Evolutionary conservation across 805 yeast genomes (phyloP), one percentile per base, ranked within the genome.

Genomic region (Candida manassasensis): DNA sequence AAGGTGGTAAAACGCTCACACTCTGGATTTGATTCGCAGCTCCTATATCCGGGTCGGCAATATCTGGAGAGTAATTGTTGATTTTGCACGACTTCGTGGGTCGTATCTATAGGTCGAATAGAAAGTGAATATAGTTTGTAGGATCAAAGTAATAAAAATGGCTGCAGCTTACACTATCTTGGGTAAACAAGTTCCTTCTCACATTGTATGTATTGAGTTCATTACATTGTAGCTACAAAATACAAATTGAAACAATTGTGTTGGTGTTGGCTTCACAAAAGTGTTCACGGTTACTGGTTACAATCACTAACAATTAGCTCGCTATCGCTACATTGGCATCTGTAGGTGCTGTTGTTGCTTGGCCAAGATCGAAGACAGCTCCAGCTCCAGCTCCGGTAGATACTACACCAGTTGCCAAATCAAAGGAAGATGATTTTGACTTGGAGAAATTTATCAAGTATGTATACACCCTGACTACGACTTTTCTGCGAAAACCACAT

Each of bases 121-220:
- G n/a, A n/a, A n/a, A n/a, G n/a, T n/a, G n/a, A n/a, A n/a, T n/a
- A n/a, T n/a, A n/a, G n/a, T n/a, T n/a, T n/a, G n/a, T n/a, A n/a
- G n/a, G n/a, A n/a, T n/a, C n/a, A n/a, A n/a, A n/a, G n/a, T n/a
- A n/a, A 14, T 28, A 13, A 19, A 25, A 37, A 66, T 66, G 71
- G 71, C 57, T 45, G 53, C 68, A 34, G 61, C 69, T 41, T 66
- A 66, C 43, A 62, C 66, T 32, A 58, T 66, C 37, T 59, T 66
- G 29, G 72, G 72, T 38, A 66, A 44, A 53, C 69, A 66, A 54
- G 72, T 66, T 42, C 71, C 67, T 39, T 56, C 72, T 27, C 69
- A 66, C 47, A 45, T 62, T 40, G 72, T 66, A 64, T 15, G 72
- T 63, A 27, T 15, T n/a, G 11, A 29, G n/a, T n/a, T n/a, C n/a